phyloP scores from a whole-genome alignment of 208 protist species.

The Acanthamoeba sp. region DNA sequence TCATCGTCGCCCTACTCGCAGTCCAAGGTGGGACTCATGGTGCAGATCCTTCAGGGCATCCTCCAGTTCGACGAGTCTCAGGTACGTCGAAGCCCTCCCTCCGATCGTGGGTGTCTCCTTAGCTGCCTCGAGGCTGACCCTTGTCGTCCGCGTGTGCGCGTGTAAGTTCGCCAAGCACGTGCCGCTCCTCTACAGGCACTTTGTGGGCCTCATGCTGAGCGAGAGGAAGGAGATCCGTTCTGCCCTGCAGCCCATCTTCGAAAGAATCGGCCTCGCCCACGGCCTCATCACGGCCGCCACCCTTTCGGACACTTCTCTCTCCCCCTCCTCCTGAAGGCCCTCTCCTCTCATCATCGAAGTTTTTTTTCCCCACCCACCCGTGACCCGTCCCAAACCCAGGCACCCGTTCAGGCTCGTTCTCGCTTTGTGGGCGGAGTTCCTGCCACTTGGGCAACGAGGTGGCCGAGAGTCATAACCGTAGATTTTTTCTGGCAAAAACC shows the following conservation, averaged over 20 bases:
- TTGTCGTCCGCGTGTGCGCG: neutral
- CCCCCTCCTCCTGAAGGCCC: neutral
- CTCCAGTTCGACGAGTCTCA: constrained; percentile 5
- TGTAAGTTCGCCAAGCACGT: constrained; percentile 1
- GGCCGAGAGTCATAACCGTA: no score
- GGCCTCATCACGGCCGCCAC: neutral
- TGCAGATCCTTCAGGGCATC: constrained; percentile 56
- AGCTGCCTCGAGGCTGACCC: neutral
- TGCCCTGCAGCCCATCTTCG: constrained; percentile 29
- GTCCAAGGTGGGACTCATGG: constrained; percentile 55
- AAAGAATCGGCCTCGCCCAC: neutral
- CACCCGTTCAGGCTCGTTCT: no score
- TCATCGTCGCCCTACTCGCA: constrained; percentile 36
- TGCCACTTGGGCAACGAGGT: no score
- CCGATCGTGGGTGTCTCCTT: neutral
- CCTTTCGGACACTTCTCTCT: neutral
- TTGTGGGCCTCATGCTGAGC: constrained; percentile 37
- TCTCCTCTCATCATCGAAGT: no score
- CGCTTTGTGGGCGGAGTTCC: no score
- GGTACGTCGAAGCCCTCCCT: neutral
- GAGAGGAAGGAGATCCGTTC: constrained; percentile 45
- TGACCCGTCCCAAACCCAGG: no score
- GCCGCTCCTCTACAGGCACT: constrained; percentile 20
- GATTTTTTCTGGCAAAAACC: neutral
- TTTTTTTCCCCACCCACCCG: no score